A percentile compares a stretch with the other conserved stretches of the same genome.
Conservation (phyloP, 2,329 filamentous ascomycete species). For the Hymenoscyphus occultus region DNA sequence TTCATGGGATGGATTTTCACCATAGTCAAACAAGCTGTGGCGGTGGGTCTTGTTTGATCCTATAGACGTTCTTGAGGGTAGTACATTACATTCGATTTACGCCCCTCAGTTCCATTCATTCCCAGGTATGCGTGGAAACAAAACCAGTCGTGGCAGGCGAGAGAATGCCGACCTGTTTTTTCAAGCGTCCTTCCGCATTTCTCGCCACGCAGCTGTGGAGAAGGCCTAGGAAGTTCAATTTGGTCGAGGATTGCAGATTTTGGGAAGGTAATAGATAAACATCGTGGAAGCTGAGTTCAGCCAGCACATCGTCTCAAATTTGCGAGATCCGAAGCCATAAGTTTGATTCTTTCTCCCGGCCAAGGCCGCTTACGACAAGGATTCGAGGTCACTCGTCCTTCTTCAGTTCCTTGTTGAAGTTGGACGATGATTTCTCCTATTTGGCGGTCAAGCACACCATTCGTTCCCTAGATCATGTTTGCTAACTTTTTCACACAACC, state of each 20-base stretch:
- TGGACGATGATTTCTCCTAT: not conserved
- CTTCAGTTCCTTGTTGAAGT: not conserved
- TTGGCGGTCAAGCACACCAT: constrained; percentile 2
- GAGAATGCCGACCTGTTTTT: not conserved
- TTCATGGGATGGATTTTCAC: not conserved
- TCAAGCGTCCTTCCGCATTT: not conserved
- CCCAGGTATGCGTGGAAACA: not conserved
- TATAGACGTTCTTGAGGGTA: not conserved
- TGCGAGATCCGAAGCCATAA: not conserved
- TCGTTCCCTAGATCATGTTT: constrained; percentile 8
- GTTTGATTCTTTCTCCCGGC: not conserved
- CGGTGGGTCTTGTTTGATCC: not conserved
- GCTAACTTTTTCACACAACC: not conserved
- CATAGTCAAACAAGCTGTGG: not conserved
- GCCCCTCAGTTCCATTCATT: not conserved
- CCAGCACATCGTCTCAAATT: not conserved
- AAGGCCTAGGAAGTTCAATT: not conserved
- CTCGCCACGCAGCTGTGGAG: not conserved
- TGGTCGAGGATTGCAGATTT: not conserved
- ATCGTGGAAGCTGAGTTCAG: constrained; percentile 1
- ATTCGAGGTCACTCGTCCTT: constrained; percentile 5
- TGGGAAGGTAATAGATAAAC: not conserved
- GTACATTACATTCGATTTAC: not conserved
- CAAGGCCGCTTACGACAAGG: not conserved
- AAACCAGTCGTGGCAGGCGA: not conserved